phyloP scores from a whole-genome alignment of 345 rosid species.

The Pseudoturritis turrita region DNA sequence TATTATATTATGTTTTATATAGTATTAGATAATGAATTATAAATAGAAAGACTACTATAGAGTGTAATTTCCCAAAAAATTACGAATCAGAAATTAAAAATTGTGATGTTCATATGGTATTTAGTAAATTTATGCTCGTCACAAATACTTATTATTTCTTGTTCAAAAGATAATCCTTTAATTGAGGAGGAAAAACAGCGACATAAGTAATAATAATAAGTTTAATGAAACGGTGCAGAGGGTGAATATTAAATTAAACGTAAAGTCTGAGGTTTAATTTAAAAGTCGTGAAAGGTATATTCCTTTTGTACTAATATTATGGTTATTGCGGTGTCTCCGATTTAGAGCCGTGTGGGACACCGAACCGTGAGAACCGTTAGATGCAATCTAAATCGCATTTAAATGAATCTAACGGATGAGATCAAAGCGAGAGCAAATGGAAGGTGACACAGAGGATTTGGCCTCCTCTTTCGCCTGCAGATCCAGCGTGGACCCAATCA shows the following conservation, averaged over 20 bases:
- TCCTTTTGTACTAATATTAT: slow-evolving; percentile 7
- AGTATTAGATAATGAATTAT: too few relatives aligned
- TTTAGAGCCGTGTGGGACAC: slow-evolving; percentile 2
- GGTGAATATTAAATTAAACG: not conserved
- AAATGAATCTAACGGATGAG: slow-evolving; percentile 3
- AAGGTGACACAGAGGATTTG: slow-evolving; percentile 5
- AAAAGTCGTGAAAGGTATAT: slow-evolving; percentile 22
- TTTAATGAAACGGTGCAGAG: not conserved
- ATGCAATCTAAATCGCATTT: slow-evolving; percentile 6
- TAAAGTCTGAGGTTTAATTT: slow-evolving; percentile 15
- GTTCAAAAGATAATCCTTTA: not conserved
- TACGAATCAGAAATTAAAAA: not conserved
- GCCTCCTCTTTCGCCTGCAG: slow-evolving; percentile 8
- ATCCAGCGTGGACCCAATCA: slow-evolving; percentile 31
- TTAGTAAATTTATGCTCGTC: not conserved
- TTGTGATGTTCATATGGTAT: not conserved
- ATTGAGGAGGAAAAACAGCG: not conserved
- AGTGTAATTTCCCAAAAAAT: too few relatives aligned
- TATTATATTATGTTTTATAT: too few relatives aligned
- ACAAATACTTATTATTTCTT: too few relatives aligned
- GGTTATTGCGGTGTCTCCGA: slow-evolving; percentile 3
- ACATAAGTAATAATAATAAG: not conserved
- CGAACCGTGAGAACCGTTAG: slow-evolving; percentile 2
- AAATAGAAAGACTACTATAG: too few relatives aligned
- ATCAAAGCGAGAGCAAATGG: not conserved